phyloP scores from a whole-genome alignment of 352 stramenopile genomes.

The Phytopythium kandeliae region DNA sequence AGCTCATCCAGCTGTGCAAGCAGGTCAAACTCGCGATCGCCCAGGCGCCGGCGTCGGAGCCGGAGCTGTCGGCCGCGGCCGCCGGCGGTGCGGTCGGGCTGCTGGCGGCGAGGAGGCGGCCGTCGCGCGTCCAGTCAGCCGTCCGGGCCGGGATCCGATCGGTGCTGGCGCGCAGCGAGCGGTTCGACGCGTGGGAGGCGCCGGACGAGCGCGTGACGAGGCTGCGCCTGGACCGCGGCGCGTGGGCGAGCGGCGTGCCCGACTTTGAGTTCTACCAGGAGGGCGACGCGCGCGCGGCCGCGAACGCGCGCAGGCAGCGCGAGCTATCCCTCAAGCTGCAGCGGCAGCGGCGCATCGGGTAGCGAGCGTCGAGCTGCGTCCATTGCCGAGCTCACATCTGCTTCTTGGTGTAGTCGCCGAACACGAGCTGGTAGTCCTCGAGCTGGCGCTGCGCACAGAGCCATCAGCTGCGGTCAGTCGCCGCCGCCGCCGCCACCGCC shows the following conservation, averaged over 20 bases:
- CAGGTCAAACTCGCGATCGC: constrained; percentile 15
- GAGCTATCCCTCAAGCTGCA: constrained; percentile 22
- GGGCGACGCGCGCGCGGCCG: constrained; percentile 11
- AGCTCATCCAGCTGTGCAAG: constrained; percentile 40
- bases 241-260: constrained; percentile 44
- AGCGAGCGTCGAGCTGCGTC: no score
- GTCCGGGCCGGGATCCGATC: constrained; percentile 16
- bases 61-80: background rate
- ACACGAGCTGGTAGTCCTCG: constrained; percentile 77
- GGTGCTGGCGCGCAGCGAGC: constrained; percentile 20
- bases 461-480: background rate
- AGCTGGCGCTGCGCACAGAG: constrained; percentile 37
- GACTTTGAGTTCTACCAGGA: constrained; percentile 43
- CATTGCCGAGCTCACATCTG: constrained; percentile 36
- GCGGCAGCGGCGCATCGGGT: constrained; percentile 13
- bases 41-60: background rate
- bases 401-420: constrained; percentile 83
- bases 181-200: constrained; percentile 33
- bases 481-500: no score
- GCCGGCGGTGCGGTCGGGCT: background rate
- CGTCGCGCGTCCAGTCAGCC: constrained; percentile 8
- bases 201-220: constrained; percentile 36
- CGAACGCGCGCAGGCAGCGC: constrained; percentile 24
- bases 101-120: constrained; percentile 9
- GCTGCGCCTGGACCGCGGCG: constrained; percentile 23